Conservation (phyloP, 2,329 filamentous ascomycete species). For the Pyrenochaeta sp. region DNA sequence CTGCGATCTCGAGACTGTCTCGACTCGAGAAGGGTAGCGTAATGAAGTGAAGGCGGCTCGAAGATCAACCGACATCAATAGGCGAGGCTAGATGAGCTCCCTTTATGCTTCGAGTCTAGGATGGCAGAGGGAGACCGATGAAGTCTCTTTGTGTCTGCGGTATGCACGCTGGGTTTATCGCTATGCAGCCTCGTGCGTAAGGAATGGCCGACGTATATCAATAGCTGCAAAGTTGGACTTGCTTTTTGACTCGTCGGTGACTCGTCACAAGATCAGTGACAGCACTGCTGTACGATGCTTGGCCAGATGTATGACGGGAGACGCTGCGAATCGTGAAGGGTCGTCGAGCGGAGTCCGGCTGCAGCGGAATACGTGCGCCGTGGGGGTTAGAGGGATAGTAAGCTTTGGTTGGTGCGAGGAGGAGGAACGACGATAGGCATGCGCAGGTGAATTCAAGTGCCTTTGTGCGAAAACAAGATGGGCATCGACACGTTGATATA, state of each 20-base stretch:
- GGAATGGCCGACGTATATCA: constrained; percentile 29
- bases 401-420: constrained; percentile 32
- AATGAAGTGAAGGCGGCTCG: constrained; percentile 63
- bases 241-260: constrained; percentile 35
- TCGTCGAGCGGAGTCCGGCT: constrained; percentile 29
- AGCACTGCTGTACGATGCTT: constrained; percentile 43
- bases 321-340: constrained; percentile 29
- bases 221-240: constrained; percentile 33
- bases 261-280: constrained; percentile 47
- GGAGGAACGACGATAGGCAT: constrained; percentile 21
- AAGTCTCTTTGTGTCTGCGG: constrained; percentile 29
- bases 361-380: constrained; percentile 38
- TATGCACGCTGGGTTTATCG: constrained; percentile 27
- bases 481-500: constrained; percentile 43
- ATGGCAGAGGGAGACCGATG: constrained; percentile 20
- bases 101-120: constrained; percentile 32
- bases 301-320: constrained; percentile 28
- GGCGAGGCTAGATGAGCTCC: constrained; percentile 38
- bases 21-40: constrained; percentile 64
- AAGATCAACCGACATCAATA: constrained; percentile 68
- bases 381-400: constrained; percentile 35
- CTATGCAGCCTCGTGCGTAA: constrained; percentile 29
- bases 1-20: constrained; percentile 65
- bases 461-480: constrained; percentile 19
- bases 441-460: constrained; percentile 4